Evolutionary conservation across 2,329 filamentous ascomycete genomes (phyloP).

Genomic region (Tolypocladium album): DNA sequence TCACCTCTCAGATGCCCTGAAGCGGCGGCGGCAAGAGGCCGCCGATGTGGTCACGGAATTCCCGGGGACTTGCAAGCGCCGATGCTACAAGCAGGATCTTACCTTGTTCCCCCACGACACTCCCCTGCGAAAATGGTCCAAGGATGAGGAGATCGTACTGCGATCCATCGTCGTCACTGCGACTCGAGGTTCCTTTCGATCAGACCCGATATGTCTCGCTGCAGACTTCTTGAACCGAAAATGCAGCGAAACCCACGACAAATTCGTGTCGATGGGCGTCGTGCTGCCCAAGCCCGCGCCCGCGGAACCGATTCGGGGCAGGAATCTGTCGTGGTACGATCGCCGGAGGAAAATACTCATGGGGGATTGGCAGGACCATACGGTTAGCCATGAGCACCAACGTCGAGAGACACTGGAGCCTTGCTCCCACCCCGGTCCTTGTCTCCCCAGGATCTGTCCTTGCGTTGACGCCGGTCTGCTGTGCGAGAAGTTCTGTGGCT

Average conservation of each 20-base stretch:
- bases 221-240: conserved; percentile 38
- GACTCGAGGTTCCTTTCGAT: conserved; percentile 27
- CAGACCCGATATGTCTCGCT: conserved; percentile 35
- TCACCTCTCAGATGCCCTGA: conserved; percentile 21
- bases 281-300: conserved; percentile 12
- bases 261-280: conserved; percentile 15
- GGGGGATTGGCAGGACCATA: conserved; percentile 45
- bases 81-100: conserved; percentile 25
- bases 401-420: conserved; percentile 49
- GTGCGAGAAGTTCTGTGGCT: conserved; percentile 65
- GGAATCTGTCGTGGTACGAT: conserved; percentile 44
- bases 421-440: conserved; percentile 60
- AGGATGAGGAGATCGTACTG: conserved; percentile 37
- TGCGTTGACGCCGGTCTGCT: conserved; percentile 52
- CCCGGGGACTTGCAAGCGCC: conserved; percentile 22
- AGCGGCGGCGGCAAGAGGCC: conserved; percentile 11
- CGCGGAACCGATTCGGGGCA: conserved; percentile 25
- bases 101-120: conserved; percentile 11
- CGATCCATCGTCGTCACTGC: conserved; percentile 33
- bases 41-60: conserved; percentile 2
- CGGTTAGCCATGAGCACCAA: conserved; percentile 43
- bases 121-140: conserved; percentile 28
- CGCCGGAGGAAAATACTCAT: conserved; percentile 42
- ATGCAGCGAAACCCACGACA: conserved; percentile 38
- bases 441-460: conserved; percentile 46